Conservation (phyloP, 805 yeast species). For the Lipomyces japonicus region DNA sequence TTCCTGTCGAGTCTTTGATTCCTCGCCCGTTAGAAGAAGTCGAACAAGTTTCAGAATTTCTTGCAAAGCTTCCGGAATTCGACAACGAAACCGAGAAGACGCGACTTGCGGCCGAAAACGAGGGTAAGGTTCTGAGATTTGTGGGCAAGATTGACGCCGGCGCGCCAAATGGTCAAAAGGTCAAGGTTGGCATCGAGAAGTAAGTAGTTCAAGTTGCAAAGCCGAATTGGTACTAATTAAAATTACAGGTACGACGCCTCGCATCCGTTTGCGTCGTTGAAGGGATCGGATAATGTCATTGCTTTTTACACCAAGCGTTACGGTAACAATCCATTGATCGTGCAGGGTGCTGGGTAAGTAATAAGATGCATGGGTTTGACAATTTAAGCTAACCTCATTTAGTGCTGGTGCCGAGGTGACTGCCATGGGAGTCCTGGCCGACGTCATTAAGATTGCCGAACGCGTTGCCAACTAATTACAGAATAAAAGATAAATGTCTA, state of each 20-base stretch:
- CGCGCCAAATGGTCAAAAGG: constrained; percentile 47
- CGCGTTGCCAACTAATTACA: constrained; percentile 45
- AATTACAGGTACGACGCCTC: constrained; percentile 60
- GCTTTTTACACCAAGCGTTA: constrained; percentile 90
- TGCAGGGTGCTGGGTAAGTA: constrained; percentile 87
- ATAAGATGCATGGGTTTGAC: background rate
- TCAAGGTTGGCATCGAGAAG: constrained; percentile 77
- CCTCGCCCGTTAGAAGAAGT: constrained; percentile 80
- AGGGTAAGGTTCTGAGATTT: constrained; percentile 85
- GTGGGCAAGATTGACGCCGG: constrained; percentile 77
- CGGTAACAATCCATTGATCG: constrained; percentile 75
- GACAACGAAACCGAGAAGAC: constrained; percentile 75
- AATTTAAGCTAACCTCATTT: constrained; percentile 36
- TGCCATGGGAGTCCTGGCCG: constrained; percentile 91
- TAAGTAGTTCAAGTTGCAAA: background rate
- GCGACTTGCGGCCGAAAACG: constrained; percentile 74
- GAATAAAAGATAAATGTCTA: background rate
- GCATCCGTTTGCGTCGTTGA: constrained; percentile 93
- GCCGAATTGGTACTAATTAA: background rate
- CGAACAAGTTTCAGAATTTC: constrained; percentile 45
- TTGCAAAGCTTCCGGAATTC: constrained; percentile 74
- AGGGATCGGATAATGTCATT: constrained; percentile 94
- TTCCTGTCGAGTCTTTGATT: constrained; percentile 90
- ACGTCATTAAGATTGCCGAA: constrained; percentile 85
- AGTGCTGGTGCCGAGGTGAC: constrained; percentile 71